Evolutionary conservation across 805 yeast genomes (phyloP).

Genomic region (Priceomyces medius): DNA sequence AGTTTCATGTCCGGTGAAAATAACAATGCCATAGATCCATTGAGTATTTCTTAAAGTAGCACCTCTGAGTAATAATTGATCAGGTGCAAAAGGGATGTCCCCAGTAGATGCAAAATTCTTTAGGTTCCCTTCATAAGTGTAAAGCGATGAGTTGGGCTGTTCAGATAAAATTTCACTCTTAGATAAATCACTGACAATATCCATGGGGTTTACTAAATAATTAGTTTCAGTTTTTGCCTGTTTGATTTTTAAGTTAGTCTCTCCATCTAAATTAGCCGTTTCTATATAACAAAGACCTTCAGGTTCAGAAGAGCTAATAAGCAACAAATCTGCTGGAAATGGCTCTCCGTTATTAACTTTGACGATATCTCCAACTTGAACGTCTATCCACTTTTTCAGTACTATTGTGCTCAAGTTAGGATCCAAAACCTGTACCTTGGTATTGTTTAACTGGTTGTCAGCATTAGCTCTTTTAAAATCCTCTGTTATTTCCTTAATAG

Average conservation of each 20-base stretch:
- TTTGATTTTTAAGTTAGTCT: constrained; percentile 92
- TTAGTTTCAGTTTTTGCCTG: constrained; percentile 83
- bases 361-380: constrained; percentile 88
- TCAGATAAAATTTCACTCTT: constrained; percentile 63
- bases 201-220: constrained; percentile 62
- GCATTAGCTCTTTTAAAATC: constrained; percentile 86
- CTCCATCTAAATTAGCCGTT: constrained; percentile 97
- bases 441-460: constrained; percentile 83
- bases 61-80: constrained; percentile 89
- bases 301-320: constrained; percentile 92
- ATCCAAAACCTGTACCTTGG: constrained; percentile 66
- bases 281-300: constrained; percentile 97
- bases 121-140: constrained; percentile 91
- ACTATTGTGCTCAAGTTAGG: constrained; percentile 59
- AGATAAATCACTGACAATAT: constrained; percentile 35
- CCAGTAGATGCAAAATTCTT: constrained; percentile 51
- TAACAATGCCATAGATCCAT: constrained; percentile 91
- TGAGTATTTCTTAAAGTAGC: constrained; percentile 93
- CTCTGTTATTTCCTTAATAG: constrained; percentile 85
- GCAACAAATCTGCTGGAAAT: constrained; percentile 87
- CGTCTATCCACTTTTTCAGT: constrained; percentile 76
- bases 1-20: constrained; percentile 98
- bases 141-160: constrained; percentile 89
- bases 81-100: constrained; percentile 76
- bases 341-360: constrained; percentile 83